Conservation (phyloP, 768 basidiomycete genomes). For the Omphalotus guepiniiformis region DNA sequence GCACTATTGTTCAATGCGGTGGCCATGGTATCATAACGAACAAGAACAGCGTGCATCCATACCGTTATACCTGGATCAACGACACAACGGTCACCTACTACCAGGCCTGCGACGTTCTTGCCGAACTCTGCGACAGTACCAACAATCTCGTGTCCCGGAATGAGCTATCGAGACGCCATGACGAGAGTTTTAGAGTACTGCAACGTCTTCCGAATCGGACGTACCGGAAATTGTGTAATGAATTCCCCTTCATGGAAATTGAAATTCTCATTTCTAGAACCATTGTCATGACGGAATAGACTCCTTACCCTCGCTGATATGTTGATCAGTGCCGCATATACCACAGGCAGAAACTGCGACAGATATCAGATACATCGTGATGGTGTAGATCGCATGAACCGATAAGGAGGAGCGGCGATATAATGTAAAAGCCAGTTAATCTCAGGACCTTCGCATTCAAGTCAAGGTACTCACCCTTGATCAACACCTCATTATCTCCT, state of each 20-base stretch:
- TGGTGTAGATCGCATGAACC: too few relatives aligned
- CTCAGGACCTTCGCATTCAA: background rate
- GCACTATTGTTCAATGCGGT: constrained; percentile 37
- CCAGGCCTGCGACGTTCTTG: constrained; percentile 44
- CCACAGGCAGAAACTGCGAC: constrained; percentile 37
- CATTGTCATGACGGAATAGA: background rate
- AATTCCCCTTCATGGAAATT: constrained; percentile 33
- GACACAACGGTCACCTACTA: constrained; percentile 53
- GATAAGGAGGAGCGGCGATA: too few relatives aligned
- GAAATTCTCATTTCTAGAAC: background rate
- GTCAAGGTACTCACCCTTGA: constrained; percentile 43
- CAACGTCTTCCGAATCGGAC: too few relatives aligned
- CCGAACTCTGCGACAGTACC: constrained; percentile 51
- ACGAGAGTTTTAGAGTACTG: too few relatives aligned
- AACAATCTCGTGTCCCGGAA: constrained; percentile 65
- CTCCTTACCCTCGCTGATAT: constrained; percentile 41
- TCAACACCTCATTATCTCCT: constrained; percentile 53
- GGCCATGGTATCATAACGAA: background rate
- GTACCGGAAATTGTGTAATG: constrained; percentile 43
- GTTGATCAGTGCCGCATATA: constrained; percentile 16
- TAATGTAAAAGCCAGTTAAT: too few relatives aligned
- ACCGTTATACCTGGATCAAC: constrained; percentile 55
- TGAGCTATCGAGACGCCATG: too few relatives aligned
- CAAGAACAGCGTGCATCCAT: constrained; percentile 12
- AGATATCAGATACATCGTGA: constrained; percentile 17